Conservation (phyloP, 768 basidiomycete genomes). For the Kondoa malvinella region DNA sequence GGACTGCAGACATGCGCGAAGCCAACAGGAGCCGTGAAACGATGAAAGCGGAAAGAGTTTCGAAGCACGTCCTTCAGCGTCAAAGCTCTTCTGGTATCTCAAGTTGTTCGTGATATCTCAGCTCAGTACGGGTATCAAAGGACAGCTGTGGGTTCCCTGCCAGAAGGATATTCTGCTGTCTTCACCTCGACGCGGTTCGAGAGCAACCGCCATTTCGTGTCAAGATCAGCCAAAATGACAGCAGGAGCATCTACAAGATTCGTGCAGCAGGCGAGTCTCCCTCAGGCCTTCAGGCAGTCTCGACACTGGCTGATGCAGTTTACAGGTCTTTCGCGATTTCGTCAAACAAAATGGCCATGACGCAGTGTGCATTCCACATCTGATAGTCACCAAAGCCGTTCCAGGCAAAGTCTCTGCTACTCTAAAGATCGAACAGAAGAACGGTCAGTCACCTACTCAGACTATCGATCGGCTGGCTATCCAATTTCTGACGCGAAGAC, state of each 20-base stretch:
- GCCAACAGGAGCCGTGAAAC: too few species aligned
- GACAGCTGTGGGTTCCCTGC: too few species aligned
- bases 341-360: neutral
- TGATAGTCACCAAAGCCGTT: neutral
- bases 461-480: neutral
- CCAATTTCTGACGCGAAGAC: too few species aligned
- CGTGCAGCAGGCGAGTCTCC: neutral
- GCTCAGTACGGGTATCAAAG: too few species aligned
- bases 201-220: too few species aligned
- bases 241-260: neutral
- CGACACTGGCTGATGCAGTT: neutral
- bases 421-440: neutral
- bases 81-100: too few species aligned
- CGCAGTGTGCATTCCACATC: neutral
- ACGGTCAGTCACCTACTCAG: neutral
- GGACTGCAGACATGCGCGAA: neutral
- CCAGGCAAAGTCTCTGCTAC: neutral
- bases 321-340: neutral
- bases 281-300: neutral
- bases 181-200: too few species aligned
- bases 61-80: too few species aligned
- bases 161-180: too few species aligned
- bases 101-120: too few species aligned
- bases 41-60: too few species aligned
- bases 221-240: too few species aligned